Base-by-base conservation (phyloP, 2,329 filamentous ascomycete genomes). In the Colletotrichum sp. region DNA sequence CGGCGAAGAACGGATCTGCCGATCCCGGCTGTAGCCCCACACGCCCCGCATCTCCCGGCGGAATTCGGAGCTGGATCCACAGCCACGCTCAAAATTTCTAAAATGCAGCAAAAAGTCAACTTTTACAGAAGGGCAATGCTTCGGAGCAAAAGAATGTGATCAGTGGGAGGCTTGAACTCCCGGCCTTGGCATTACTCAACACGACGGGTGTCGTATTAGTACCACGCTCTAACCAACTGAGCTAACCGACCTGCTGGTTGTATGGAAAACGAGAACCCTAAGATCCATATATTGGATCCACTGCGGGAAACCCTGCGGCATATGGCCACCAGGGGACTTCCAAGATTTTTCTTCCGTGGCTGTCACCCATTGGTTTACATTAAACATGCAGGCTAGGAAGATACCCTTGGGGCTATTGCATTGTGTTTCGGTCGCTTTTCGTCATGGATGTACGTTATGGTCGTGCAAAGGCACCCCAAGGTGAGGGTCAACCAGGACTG, bases 161-260 rank as follows among this genome's bases (percentile, higher is more conserved):
- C 74, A 76, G 74, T 69, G 74, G 74, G 74, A 76, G 70, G 74
- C 70, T 76, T 76, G 70, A 76, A 73, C 74, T 76, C 74, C 74
- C 74, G 74, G 28, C 74, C 74, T 76, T 74, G 74, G 74, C 70
- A 76, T 76, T 60, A 74, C 74, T 26, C 6, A 12, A 65, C 16
- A 74, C 73, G 52, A 32, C 57, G 6, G 64, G 12, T 73, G 34
- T 38, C n/a, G 73, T 76, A 74, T 74, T 76, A 76, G 74, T 76
- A 76, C 74, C 74, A 76, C 70, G 74, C 74, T 73, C 74, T 76
- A 74, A 76, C 70, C 70, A 76, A 76, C 74, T 76, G 74, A 75
- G 73, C 73, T 75, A 75, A 75, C 73, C 73, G 73, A 76, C 74
- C 73, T 16, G 15, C n/a, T 28, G 36, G 21, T 26, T 65, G 18